Evolutionary conservation across 108 stramenopile genomes (phyloP).

Genomic region (Stephanodiscus triporus): DNA sequence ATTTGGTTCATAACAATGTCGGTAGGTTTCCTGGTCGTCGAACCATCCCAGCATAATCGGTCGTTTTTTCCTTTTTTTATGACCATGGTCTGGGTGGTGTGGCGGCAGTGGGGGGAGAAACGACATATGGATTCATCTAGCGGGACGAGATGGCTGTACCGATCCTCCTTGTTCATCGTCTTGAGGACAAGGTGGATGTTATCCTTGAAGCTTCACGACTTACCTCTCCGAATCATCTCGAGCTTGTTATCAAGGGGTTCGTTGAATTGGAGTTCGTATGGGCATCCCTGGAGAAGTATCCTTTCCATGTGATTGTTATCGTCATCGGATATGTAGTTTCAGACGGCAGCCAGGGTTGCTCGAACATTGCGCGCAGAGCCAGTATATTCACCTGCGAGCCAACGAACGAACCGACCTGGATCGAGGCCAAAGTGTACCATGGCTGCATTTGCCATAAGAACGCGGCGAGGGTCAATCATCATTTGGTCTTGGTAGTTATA

Average conservation of each 20-base stretch:
- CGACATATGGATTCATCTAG: background rate
- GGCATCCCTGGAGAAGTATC: background rate
- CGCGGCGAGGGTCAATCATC: background rate
- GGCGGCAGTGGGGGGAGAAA: background rate
- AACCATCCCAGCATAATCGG: background rate
- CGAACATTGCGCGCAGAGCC: background rate
- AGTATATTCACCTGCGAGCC: background rate
- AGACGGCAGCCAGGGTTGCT: background rate
- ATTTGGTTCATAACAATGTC: background rate
- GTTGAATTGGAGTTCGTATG: background rate
- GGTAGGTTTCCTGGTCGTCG: background rate
- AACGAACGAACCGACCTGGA: conserved; percentile 4
- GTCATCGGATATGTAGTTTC: background rate
- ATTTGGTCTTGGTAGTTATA: background rate
- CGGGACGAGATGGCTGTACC: background rate
- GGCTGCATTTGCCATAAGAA: conserved; percentile 1
- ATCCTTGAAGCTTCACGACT: background rate
- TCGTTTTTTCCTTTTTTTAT: background rate
- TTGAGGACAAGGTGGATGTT: background rate
- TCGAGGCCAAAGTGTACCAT: conserved; percentile 1
- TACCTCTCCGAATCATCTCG: background rate
- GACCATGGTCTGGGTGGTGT: conserved; percentile 1
- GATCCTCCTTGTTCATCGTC: conserved; percentile 6
- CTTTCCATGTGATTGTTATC: background rate
- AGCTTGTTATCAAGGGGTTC: background rate